Evolutionary conservation across 257 asterid genomes (phyloP).

Genomic region (Solanum tacnaense): DNA sequence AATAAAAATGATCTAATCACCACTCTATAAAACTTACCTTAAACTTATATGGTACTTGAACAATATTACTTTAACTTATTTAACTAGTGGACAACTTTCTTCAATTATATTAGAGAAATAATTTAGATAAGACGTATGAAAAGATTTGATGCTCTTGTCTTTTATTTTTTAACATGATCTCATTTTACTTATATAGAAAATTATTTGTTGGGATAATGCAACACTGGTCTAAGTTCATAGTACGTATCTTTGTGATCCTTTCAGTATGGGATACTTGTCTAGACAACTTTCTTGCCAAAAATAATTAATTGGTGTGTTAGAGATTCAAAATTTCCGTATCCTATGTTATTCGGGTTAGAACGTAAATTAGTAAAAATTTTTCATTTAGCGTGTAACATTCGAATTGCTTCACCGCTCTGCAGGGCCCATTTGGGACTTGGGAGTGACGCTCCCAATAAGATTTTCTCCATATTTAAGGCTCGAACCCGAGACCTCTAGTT

Average conservation of each 20-base stretch:
- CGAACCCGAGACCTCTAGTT: accelerated
- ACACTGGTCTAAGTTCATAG: neutral
- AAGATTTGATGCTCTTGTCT: neutral
- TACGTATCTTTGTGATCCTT: neutral
- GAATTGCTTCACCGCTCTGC: too few species aligned
- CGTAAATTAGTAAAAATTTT: too few species aligned
- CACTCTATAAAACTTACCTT: neutral
- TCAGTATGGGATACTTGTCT: neutral
- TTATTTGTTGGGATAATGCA: neutral
- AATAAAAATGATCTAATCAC: too few species aligned
- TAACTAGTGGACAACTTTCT: neutral
- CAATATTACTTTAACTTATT: neutral
- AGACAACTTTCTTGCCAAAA: too few species aligned
- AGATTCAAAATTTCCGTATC: neutral
- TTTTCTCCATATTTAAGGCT: neutral
- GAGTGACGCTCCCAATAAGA: accelerated
- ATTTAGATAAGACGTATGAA: neutral
- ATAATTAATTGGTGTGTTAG: neutral
- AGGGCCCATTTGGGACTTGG: too few species aligned
- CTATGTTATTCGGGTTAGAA: too few species aligned
- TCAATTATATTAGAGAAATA: neutral
- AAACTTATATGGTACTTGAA: neutral
- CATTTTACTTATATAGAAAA: neutral
- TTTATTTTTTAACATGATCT: neutral
- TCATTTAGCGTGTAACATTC: too few species aligned